These are phyloP conservation scores for Chrysanthemum lavandulifolium DNA, from an alignment of 129 eudicot genomes.

Conservation along the genomic window DNA sequence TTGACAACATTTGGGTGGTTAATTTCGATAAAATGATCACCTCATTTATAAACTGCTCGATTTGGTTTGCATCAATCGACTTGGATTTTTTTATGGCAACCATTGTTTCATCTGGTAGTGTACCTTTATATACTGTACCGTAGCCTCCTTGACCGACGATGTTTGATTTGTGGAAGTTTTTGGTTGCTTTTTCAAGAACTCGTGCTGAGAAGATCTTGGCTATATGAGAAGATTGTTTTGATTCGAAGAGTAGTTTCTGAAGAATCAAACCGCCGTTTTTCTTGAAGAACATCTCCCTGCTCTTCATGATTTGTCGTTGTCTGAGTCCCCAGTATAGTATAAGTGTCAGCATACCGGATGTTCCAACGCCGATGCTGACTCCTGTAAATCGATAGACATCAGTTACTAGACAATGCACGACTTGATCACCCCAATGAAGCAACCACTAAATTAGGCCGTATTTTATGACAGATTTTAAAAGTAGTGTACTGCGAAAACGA, in stretches of 20 bases:
- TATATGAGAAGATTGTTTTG: conserved; percentile 3
- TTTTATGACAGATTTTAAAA: neutral
- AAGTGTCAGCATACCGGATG: conserved; percentile 11
- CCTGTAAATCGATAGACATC: neutral
- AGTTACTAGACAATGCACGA: neutral
- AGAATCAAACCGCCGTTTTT: conserved; percentile 24
- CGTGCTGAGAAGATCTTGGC: conserved; percentile 11
- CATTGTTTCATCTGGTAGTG: neutral
- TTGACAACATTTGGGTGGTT: conserved; percentile 27
- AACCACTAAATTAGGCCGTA: neutral
- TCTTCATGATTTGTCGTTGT: conserved; percentile 17
- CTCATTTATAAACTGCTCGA: conserved; percentile 32
- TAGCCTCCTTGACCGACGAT: conserved; percentile 23
- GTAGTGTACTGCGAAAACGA: neutral
- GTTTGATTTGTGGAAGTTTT: conserved; percentile 19
- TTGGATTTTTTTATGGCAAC: conserved; percentile 23
- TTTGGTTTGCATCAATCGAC: conserved; percentile 17
- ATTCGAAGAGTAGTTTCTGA: conserved; percentile 25
- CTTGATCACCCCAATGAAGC: neutral
- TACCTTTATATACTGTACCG: conserved; percentile 24
- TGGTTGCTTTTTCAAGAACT: conserved; percentile 25
- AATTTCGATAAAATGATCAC: conserved; percentile 28
- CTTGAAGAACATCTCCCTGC: conserved; percentile 26
- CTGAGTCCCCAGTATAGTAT: conserved; percentile 19
- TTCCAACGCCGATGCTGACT: conserved; percentile 15